phyloP scores from a whole-genome alignment of 2,329 filamentous ascomycete species.

The Beauveria medogensis region DNA sequence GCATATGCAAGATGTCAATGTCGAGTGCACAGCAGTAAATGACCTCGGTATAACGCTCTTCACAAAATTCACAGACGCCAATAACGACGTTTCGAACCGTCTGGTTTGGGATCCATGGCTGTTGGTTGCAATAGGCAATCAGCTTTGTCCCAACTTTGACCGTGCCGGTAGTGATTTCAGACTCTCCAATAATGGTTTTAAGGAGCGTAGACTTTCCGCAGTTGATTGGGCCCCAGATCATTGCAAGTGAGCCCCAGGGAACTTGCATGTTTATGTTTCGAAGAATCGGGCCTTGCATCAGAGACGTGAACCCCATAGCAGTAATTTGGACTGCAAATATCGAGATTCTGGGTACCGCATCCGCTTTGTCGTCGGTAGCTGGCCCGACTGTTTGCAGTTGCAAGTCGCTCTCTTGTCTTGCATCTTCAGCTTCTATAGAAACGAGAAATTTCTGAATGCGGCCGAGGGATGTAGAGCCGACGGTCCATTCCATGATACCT shows the following conservation, averaged over 20 bases:
- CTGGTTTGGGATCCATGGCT: neutral
- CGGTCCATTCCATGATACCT: neutral
- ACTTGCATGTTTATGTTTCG: neutral
- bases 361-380: neutral
- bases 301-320: neutral
- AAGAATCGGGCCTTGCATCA: neutral
- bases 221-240: slow-evolving; percentile 1
- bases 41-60: neutral
- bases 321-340: neutral
- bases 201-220: neutral
- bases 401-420: neutral
- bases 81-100: neutral
- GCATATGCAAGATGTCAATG: neutral
- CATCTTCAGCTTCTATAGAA: neutral
- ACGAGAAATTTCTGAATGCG: neutral
- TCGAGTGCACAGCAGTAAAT: neutral
- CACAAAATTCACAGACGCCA: neutral
- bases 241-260: neutral
- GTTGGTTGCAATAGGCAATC: neutral
- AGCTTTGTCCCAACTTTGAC: neutral
- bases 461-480: neutral
- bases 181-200: neutral
- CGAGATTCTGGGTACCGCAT: neutral
- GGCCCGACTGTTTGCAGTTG: neutral
- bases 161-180: neutral